These are phyloP conservation scores for Castanospermum australe DNA, from an alignment of 306 rosid species.

Conservation along the genomic window DNA sequence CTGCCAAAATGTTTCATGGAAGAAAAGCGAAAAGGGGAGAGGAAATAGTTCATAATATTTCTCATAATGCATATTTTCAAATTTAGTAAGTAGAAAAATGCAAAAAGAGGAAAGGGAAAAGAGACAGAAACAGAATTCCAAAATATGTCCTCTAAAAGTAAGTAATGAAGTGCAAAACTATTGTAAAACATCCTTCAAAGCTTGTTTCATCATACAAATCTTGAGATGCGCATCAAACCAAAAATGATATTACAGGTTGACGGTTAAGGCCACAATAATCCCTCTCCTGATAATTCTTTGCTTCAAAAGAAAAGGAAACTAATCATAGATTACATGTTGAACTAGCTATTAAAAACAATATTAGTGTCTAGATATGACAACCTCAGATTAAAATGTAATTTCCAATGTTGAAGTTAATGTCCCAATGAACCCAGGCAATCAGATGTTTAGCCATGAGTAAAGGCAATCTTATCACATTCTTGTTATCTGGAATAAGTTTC, in stretches of 20 bases:
- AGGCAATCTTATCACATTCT: not conserved
- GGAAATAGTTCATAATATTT: not conserved
- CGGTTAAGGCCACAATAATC: not conserved
- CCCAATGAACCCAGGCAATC: not conserved
- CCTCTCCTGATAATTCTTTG: not conserved
- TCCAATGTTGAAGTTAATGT: not conserved
- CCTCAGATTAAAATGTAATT: not conserved
- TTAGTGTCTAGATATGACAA: not conserved
- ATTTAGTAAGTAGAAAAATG: not conserved
- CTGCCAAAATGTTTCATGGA: conserved; percentile 39
- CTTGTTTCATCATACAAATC: not conserved
- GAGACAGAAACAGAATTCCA: not conserved
- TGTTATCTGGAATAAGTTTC: not conserved
- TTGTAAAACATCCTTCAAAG: not conserved
- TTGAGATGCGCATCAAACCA: not conserved
- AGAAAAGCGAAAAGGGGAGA: not conserved
- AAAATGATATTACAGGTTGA: not conserved
- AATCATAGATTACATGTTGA: not conserved
- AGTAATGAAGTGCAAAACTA: not conserved
- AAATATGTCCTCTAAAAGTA: not conserved
- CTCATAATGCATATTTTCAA: not conserved
- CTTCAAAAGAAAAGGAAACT: conserved; percentile 2
- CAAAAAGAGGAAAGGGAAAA: not conserved
- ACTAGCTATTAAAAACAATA: not conserved
- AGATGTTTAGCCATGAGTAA: not conserved